Base-by-base conservation (phyloP, 257 asterid genomes). In the Solanum bulbocastanum region DNA sequence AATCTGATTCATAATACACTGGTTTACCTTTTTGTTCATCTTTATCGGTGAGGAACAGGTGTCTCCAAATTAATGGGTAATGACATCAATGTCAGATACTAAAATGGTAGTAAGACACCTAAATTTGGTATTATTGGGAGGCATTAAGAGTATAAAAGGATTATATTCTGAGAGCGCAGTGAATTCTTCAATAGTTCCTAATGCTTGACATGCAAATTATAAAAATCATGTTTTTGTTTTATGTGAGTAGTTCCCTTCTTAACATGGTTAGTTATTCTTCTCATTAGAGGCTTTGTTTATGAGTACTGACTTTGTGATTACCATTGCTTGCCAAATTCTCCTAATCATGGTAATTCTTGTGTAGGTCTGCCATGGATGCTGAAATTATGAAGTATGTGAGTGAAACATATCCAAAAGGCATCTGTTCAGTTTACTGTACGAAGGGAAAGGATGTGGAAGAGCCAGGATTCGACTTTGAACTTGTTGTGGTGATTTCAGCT, bases 401-500 rank as follows among this genome's bases (percentile, higher is more conserved):
- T 79, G 99, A 96, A 92, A 95, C 93, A 58, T 97, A 95, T 91
- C 98, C 98, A 13, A 96, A 93, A 90, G 99, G 99, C 72, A 93
- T 94, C 78, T 91, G 98, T 87, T 93, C 98, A 23, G 98, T 97
- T 58, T 96, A 96, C 92, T 95, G 98, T 89, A 90, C 90, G 71
- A 89, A 87, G 73, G 98, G 98, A 87, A 97, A 93, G 93, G 96
- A 94, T 87, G 96, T 93, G 89, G 98, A 95, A 90, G 98, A 95
- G 89, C 92, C 96, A 83, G 98, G 99, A 87, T 91, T 91, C 22
- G 92, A 96, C 86, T 97, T 97, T 92, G 98, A 94, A 92, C 95
- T 97, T 89, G 98, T 92, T 90, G 98, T 96, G 89, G 96, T 96
- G 73, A 95, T 97, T 92, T 96, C 93, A 90, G 98, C 99, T 90